Conservation (phyloP, 2,329 filamentous ascomycete species). For the Clonostachys byssicola region DNA sequence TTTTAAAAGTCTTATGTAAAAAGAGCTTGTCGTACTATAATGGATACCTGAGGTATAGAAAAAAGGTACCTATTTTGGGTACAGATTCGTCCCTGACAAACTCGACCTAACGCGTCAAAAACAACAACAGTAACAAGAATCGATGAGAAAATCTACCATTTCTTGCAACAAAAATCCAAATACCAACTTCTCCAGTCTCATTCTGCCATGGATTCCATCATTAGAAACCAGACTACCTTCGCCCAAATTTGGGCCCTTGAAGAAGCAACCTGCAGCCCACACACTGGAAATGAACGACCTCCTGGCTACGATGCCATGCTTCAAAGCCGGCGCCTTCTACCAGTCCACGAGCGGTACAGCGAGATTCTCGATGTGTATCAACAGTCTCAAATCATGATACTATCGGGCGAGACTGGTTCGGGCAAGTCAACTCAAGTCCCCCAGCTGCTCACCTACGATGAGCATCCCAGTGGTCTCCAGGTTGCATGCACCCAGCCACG, state of each 20-base stretch:
- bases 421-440: conserved; percentile 5
- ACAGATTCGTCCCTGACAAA: neutral
- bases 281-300: neutral
- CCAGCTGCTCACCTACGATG: conserved; percentile 6
- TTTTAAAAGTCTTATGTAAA: too few relatives aligned
- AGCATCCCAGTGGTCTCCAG: conserved; percentile 50
- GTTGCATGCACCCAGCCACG: conserved; percentile 88
- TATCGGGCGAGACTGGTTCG: neutral
- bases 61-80: too few relatives aligned
- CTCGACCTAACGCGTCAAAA: too few relatives aligned
- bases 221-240: neutral
- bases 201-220: neutral
- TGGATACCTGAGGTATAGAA: neutral
- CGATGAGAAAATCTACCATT: too few relatives aligned
- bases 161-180: neutral
- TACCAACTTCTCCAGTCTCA: neutral
- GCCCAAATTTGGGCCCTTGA: neutral
- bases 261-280: neutral
- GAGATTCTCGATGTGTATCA: neutral
- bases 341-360: neutral
- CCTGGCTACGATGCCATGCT: neutral
- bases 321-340: neutral
- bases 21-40: too few relatives aligned
- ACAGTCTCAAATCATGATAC: neutral
- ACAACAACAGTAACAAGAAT: too few relatives aligned